A percentile compares a stretch with the other conserved stretches of the same genome.
Evolutionary conservation across 2,329 filamentous ascomycete genomes (phyloP).

Genomic region (Amesomyces nigricolor): DNA sequence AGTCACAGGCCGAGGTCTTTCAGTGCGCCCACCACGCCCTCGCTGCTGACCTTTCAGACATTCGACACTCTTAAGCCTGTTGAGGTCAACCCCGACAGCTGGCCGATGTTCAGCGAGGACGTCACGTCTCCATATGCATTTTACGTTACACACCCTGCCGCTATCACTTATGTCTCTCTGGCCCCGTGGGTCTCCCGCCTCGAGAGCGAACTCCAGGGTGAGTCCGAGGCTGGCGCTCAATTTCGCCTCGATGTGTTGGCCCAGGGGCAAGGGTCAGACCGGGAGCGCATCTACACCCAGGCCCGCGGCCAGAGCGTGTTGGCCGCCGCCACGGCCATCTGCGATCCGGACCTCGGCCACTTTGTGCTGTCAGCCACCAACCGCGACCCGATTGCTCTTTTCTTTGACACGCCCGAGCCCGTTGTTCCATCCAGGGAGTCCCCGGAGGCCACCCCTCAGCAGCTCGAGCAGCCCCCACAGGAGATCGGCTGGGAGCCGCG

Average conservation of each 20-base stretch:
- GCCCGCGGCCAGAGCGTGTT: slow-evolving; percentile 45
- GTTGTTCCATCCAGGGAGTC: slow-evolving; percentile 37
- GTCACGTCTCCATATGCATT: slow-evolving; percentile 58
- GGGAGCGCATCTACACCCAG: slow-evolving; percentile 54
- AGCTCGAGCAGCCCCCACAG: slow-evolving; percentile 37
- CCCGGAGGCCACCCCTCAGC: slow-evolving; percentile 39
- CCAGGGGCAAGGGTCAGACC: slow-evolving; percentile 50
- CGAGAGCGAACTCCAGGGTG: slow-evolving; percentile 53
- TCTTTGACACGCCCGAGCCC: slow-evolving; percentile 54
- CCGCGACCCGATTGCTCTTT: slow-evolving; percentile 52
- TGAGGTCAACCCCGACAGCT: slow-evolving; percentile 52
- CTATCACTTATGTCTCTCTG: slow-evolving; percentile 55
- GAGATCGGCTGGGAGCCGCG: slow-evolving; percentile 57
- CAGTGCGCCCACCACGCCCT: slow-evolving; percentile 37
- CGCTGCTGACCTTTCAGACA: slow-evolving; percentile 56
- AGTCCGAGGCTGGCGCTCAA: slow-evolving; percentile 53
- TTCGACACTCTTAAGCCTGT: slow-evolving; percentile 52
- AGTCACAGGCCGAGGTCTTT: slow-evolving; percentile 43
- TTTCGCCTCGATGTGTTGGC: slow-evolving; percentile 57
- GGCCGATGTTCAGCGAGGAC: slow-evolving; percentile 59
- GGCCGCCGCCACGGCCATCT: slow-evolving; percentile 48
- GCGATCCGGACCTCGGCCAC: slow-evolving; percentile 59
- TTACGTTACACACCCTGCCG: slow-evolving; percentile 56
- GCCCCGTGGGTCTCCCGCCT: slow-evolving; percentile 59
- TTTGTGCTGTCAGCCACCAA: slow-evolving; percentile 56